A percentile compares a stretch with the other conserved stretches of the same genome.
Evolutionary conservation across 441 rosid genomes (phyloP).

Genomic region (Syzygium malaccense): DNA sequence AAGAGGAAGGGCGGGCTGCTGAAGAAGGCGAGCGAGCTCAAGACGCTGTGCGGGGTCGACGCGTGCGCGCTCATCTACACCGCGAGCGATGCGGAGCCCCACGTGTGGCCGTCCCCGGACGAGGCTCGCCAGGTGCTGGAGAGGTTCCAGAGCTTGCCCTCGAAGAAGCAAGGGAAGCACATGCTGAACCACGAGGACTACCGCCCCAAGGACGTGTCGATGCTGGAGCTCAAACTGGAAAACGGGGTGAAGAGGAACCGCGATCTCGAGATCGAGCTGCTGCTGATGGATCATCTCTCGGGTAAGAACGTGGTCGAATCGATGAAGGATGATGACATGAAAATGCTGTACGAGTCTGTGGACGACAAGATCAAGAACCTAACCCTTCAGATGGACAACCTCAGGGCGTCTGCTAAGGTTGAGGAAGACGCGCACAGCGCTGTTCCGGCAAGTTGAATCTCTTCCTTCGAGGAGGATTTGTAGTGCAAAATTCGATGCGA

Average conservation of each 20-base stretch:
- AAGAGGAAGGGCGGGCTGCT: conserved; percentile 51
- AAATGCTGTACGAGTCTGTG: not conserved
- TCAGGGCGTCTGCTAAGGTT: not conserved
- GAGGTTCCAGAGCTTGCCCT: conserved; percentile 16
- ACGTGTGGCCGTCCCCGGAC: conserved; percentile 34
- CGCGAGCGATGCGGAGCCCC: conserved; percentile 26
- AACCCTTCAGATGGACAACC: not conserved
- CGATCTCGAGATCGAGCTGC: not conserved
- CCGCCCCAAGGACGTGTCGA: not conserved
- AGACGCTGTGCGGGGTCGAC: conserved; percentile 50
- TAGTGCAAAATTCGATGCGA: not conserved
- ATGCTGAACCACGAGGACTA: conserved; percentile 26
- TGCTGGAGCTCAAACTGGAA: not conserved
- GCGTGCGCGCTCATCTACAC: conserved; percentile 53
- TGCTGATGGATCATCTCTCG: not conserved
- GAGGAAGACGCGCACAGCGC: not conserved
- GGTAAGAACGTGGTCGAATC: not conserved
- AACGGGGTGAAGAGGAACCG: not conserved
- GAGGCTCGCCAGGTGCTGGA: conserved; percentile 13
- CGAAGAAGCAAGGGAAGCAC: conserved; percentile 18
- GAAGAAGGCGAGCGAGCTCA: conserved; percentile 52
- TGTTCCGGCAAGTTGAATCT: not conserved
- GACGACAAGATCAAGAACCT: not conserved
- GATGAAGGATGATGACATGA: not conserved
- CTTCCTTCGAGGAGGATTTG: not conserved